These are phyloP conservation scores for Plectosphaerella cucumerina DNA, from an alignment of 2,329 filamentous ascomycete genomes.

Conservation along the genomic window DNA sequence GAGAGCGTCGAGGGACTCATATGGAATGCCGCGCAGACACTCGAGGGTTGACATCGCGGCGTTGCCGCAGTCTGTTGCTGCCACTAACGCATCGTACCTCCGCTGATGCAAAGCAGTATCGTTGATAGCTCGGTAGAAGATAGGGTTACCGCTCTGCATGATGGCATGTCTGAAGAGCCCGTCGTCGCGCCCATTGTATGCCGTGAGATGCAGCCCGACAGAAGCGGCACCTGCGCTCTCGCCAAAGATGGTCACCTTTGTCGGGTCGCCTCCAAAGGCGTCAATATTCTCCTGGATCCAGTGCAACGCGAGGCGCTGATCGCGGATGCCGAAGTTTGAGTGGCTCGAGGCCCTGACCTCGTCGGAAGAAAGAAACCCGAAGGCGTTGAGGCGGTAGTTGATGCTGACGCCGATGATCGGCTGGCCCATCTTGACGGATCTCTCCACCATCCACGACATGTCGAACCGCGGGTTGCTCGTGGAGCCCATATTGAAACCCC, in stretches of 20 bases:
- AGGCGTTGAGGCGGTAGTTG: constrained; percentile 24
- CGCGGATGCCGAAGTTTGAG: constrained; percentile 25
- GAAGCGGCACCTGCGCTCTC: background rate
- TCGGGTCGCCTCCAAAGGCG: constrained; percentile 25
- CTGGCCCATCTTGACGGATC: background rate
- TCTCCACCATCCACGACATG: constrained; percentile 1
- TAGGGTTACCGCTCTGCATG: constrained; percentile 40
- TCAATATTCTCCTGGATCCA: constrained; percentile 30
- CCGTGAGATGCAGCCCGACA: constrained; percentile 34
- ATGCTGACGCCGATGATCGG: constrained; percentile 21
- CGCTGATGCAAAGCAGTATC: constrained; percentile 28
- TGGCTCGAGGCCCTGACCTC: constrained; percentile 18
- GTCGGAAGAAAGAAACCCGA: constrained; percentile 25
- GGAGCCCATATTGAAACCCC: constrained; percentile 13
- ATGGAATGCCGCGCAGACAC: too few species aligned
- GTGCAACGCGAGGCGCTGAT: constrained; percentile 29
- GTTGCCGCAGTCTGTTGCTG: too few species aligned
- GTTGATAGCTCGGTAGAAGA: constrained; percentile 12
- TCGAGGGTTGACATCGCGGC: background rate
- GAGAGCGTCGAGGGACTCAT: constrained; percentile 15
- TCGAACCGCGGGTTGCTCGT: constrained; percentile 2
- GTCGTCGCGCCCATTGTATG: constrained; percentile 48
- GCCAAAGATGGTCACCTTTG: constrained; percentile 14
- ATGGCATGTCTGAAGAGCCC: constrained; percentile 49
- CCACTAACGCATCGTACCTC: background rate